Evolutionary conservation across 176 grass and related monocot species (phyloP), one percentile per base, ranked within the genome.

Genomic region (Carex pumila): DNA sequence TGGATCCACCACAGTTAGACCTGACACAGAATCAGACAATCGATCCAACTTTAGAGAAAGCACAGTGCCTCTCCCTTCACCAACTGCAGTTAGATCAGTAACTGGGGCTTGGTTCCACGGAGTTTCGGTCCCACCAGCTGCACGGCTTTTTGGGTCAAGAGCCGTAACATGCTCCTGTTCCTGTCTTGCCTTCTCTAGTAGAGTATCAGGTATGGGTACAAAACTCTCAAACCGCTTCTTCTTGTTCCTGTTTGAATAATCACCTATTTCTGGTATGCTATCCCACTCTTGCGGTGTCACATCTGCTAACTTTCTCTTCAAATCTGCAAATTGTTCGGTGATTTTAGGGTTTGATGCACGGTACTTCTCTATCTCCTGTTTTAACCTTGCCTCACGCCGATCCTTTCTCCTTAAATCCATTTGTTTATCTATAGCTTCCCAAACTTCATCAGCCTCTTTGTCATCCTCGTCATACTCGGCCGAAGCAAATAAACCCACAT

Each of bases 301-400:
- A 83, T 94, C 88, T 0, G 34, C 83, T n/a, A 92, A 85, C 32
- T 94, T 97, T 72, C 94, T 79, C 85, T 94, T 97, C 65, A 94
- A 83, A 85, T 97, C 94, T 18, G 92, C 92, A 29, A 97, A 97
- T 60, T 92, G 94, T 82, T 97, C 94, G 1, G 94, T 97, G 53
- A 97, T 97, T 82, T 97, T 97, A 71, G 94, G 94, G 92, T 97
- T 97, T 17, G 94, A 92, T 19, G 94, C 92, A 4, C 94, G 92
- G 88, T 97, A 97, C 85, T 94, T 97, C 87, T 97, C 92, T 9
- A 97, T 97, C 87, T 97, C 92, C 83, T 97, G 87, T 82, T 97
- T 97, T 34, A 97, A 85, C 36, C 94, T 85, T 7, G 94, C 94
- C 77, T 97, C 94, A 3, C 94, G 90, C n/a, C 94, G 79, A 53